phyloP scores from a whole-genome alignment of 169 alveolate genomes.

The Plasmodium billcollinsi region DNA sequence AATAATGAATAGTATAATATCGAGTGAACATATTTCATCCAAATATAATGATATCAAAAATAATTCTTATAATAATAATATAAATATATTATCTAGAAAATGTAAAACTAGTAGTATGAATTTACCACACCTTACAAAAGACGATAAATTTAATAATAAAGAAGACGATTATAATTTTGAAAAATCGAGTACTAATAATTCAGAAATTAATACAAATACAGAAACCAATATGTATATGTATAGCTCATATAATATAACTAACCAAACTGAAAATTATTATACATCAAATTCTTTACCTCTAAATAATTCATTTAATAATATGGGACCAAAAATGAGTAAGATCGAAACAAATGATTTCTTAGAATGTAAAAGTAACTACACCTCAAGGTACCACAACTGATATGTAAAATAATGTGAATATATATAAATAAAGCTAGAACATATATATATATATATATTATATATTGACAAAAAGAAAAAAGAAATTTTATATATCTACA shows the following conservation, averaged over 20 bases:
- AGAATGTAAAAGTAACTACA: constrained; percentile 4
- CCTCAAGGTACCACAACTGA: not conserved
- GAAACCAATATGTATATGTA: not conserved
- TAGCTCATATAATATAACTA: constrained; percentile 15
- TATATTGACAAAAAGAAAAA: too few relatives aligned
- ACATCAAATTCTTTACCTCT: constrained; percentile 29
- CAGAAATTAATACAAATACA: constrained; percentile 1
- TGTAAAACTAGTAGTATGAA: not conserved
- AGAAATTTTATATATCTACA: too few relatives aligned
- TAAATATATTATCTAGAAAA: not conserved
- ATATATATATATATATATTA: too few relatives aligned
- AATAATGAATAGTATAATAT: constrained; percentile 14
- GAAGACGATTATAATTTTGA: not conserved
- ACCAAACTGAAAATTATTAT: constrained; percentile 19
- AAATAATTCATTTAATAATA: constrained; percentile 1
- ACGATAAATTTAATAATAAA: too few relatives aligned
- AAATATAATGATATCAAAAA: not conserved
- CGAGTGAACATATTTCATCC: not conserved
- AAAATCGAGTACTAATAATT: not conserved
- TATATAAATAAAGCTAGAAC: not conserved
- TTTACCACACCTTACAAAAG: not conserved
- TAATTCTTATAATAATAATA: constrained; percentile 6
- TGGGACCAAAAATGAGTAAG: not conserved
- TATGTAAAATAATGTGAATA: not conserved
- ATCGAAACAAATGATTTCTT: not conserved